These are phyloP conservation scores for Globisporangium echinulatum DNA, from an alignment of 352 stramenopile genomes.

Conservation along the genomic window DNA sequence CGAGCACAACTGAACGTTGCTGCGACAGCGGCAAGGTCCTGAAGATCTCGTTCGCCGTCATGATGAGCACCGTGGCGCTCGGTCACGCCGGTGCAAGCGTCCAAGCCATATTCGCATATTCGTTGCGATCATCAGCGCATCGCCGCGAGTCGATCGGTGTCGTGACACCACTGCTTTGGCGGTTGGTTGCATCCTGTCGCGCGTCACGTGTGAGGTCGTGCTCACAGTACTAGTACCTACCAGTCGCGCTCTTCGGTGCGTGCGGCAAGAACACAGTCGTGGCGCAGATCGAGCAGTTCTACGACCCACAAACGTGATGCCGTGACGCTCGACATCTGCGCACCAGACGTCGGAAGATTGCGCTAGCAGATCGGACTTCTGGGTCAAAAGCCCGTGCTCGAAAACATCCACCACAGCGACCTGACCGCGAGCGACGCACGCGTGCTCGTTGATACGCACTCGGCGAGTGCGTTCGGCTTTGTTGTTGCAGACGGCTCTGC, in stretches of 20 bases:
- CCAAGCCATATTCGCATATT: constrained; percentile 54
- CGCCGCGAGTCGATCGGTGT: constrained; percentile 48
- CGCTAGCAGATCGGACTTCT: constrained; percentile 84
- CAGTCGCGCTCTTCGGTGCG: constrained; percentile 20
- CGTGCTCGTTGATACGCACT: constrained; percentile 17
- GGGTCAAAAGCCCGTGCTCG: constrained; percentile 63
- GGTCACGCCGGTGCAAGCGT: constrained; percentile 57
- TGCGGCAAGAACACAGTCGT: constrained; percentile 10
- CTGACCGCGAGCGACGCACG: constrained; percentile 35
- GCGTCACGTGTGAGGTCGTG: constrained; percentile 32
- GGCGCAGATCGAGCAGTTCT: constrained; percentile 9
- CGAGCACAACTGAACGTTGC: constrained; percentile 20
- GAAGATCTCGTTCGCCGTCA: constrained; percentile 64
- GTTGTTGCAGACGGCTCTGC: constrained; percentile 86
- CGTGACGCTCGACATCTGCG: constrained; percentile 41
- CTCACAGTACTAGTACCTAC: constrained; percentile 52
- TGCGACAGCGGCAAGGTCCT: constrained; percentile 64
- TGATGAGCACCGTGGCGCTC: constrained; percentile 69
- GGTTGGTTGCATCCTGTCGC: constrained; percentile 15
- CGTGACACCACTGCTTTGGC: constrained; percentile 9
- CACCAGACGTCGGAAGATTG: constrained; percentile 79
- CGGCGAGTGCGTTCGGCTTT: constrained; percentile 86
- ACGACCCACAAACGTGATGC: constrained; percentile 29
- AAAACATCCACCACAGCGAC: constrained; percentile 76
- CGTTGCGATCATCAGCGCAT: constrained; percentile 57